These are phyloP conservation scores for Fraxinus latifolia DNA, from an alignment of 305 asterid genomes.

Conservation along the genomic window DNA sequence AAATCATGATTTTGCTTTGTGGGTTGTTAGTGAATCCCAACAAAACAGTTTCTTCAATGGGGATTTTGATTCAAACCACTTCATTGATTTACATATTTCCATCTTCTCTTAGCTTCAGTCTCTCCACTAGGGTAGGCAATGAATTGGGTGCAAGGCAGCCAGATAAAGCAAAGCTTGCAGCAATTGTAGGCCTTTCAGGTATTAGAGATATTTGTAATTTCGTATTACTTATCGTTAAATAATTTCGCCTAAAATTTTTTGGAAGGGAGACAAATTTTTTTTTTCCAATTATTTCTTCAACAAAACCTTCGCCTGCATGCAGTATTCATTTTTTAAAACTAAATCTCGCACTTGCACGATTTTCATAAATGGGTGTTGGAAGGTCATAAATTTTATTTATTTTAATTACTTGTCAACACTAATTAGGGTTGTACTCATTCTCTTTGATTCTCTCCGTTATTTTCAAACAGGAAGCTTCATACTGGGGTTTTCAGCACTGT, in stretches of 20 bases:
- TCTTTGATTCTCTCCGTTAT: not conserved
- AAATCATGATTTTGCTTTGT: constrained; percentile 53
- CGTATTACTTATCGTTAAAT: not conserved
- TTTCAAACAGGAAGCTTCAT: constrained; percentile 34
- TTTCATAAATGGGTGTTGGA: not conserved
- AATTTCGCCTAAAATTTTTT: not conserved
- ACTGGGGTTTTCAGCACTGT: constrained; percentile 43
- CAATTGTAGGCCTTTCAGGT: constrained; percentile 41
- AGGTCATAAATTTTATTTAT: not conserved
- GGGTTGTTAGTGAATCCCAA: constrained; percentile 45
- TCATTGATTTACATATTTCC: constrained; percentile 61
- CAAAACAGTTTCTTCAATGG: constrained; percentile 64
- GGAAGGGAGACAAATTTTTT: too few species aligned
- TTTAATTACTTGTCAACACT: not conserved
- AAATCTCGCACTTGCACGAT: not conserved
- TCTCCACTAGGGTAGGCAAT: constrained; percentile 57
- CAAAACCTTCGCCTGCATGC: not conserved
- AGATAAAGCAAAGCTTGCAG: constrained; percentile 40
- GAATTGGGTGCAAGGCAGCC: constrained; percentile 50
- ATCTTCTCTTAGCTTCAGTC: constrained; percentile 53
- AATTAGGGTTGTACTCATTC: not conserved
- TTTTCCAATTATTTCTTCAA: too few species aligned
- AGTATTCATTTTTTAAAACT: not conserved
- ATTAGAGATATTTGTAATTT: not conserved
- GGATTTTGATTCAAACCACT: constrained; percentile 59